Evolutionary conservation across 1,284 basidiomycete species (phyloP), one percentile per base, ranked within the genome.

Genomic region (Tilletia indica): DNA sequence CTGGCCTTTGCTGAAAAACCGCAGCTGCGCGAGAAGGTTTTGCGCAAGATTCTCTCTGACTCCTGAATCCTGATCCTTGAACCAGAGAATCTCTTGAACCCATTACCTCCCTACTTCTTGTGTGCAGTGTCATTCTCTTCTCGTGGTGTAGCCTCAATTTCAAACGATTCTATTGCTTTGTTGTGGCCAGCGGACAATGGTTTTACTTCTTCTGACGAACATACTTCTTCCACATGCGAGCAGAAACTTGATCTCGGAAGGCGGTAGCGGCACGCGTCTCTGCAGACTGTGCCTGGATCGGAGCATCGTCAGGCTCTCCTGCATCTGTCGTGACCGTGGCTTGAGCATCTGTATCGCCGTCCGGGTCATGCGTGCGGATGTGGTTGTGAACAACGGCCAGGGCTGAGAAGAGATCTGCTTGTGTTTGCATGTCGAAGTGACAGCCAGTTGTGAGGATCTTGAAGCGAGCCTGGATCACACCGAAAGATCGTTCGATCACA

Each of bases 401-500:
- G 21, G 56, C 56, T 2, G 56, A 12, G 25, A 58, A 58, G n/a
- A 31, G 9, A 31, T 58, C 56, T 31, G 56, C 56, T 58, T 58
- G 56, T 21, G 56, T 58, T 25, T 58, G 14, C 21, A 58, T 48
- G 39, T 36, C 63, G 38, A 19, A 42, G 4, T 58, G 4, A 16
- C 47, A 19, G 14, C 25, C 16, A 4, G 11, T 54, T n/a, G 69
- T 64, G 68, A 49, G 39, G 73, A 75, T 74, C 73, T 77, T 67
- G 69, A 70, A 68, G 39, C 69, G 19, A 71, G 72, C 72, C 70
- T 75, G 71, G 14, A 71, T 34, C 12, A 75, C 67, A 8, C 74
- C 74, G 70, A 75, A 75, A 4, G 63, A 47, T 4, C 64, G 51
- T 54, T 75, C 73, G 45, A 74, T 67, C 14, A 75, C 72, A 67